Conservation (phyloP, 805 yeast genomes). For the Yamadazyma sp. region DNA sequence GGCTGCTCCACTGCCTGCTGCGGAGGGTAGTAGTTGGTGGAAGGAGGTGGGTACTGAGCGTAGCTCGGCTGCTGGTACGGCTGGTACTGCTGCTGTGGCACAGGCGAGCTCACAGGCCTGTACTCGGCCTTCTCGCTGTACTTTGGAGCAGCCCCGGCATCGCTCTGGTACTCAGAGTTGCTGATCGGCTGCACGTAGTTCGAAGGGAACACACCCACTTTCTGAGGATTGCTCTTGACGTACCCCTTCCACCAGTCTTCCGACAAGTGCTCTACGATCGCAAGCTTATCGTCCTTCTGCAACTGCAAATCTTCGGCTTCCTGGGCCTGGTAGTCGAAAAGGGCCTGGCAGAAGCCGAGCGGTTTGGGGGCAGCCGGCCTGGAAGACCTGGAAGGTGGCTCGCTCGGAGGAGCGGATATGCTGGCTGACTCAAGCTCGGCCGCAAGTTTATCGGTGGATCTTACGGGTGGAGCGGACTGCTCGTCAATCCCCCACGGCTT, state of each 20-base stretch:
- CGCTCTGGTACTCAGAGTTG: conserved; percentile 29
- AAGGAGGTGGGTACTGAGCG: conserved; percentile 18
- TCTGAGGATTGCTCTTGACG: conserved; percentile 33
- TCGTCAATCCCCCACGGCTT: conserved; percentile 46
- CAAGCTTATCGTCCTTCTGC: conserved; percentile 64
- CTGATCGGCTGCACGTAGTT: conserved; percentile 64
- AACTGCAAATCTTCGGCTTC: conserved; percentile 74
- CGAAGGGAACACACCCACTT: conserved; percentile 84
- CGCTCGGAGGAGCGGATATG: conserved; percentile 1
- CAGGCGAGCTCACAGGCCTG: conserved; percentile 5
- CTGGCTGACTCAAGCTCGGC: conserved; percentile 3
- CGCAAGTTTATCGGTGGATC: conserved; percentile 11
- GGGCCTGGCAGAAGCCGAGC: conserved; percentile 52
- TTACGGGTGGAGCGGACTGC: conserved; percentile 3
- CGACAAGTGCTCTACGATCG: conserved; percentile 70
- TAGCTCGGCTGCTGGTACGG: conserved; percentile 32
- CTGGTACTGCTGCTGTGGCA: conserved; percentile 16
- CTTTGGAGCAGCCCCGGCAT: conserved; percentile 8
- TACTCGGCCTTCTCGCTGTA: conserved; percentile 5
- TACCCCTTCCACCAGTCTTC: conserved; percentile 92
- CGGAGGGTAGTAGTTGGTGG: conserved; percentile 22
- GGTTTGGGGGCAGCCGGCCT: conserved; percentile 21
- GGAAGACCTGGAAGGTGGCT: conserved; percentile 3
- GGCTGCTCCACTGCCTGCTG: conserved; percentile 21
- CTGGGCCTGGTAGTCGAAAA: conserved; percentile 73